phyloP scores from a whole-genome alignment of 2,329 filamentous ascomycete genomes.

The Ophiostoma quercus region DNA sequence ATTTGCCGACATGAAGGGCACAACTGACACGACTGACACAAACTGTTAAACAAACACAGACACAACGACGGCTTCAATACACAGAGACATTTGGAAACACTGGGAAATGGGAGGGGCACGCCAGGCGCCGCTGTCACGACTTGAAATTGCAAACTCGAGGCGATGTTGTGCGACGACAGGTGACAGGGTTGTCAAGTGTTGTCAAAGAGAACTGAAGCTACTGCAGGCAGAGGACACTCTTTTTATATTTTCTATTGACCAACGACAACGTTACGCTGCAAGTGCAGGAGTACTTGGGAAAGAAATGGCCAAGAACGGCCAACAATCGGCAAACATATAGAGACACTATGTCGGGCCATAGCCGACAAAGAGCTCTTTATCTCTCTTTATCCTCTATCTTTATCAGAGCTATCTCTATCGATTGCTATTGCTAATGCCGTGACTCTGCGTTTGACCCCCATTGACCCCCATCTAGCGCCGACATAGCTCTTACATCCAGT shows the following conservation, averaged over 20 bases:
- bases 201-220: too few species aligned
- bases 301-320: not conserved
- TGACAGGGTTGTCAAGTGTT: not conserved
- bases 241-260: too few species aligned
- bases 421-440: constrained; percentile 1
- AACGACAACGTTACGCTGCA: not conserved
- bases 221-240: too few species aligned
- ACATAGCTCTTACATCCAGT: too few species aligned
- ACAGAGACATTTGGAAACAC: not conserved
- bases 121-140: not conserved
- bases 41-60: not conserved
- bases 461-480: constrained; percentile 1
- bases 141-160: constrained; percentile 1
- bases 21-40: not conserved
- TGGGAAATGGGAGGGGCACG: not conserved
- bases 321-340: not conserved
- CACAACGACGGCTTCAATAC: not conserved
- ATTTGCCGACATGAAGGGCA: not conserved
- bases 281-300: too few species aligned
- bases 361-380: not conserved
- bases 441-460: not conserved
- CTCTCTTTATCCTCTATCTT: not conserved
- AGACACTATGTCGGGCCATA: not conserved
- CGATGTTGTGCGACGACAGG: not conserved
- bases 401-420: not conserved